Percentiles rank a stretch among this genome's conserved stretches.
Conservation (phyloP, 1,284 basidiomycete species). For the Leccinum fallax region DNA sequence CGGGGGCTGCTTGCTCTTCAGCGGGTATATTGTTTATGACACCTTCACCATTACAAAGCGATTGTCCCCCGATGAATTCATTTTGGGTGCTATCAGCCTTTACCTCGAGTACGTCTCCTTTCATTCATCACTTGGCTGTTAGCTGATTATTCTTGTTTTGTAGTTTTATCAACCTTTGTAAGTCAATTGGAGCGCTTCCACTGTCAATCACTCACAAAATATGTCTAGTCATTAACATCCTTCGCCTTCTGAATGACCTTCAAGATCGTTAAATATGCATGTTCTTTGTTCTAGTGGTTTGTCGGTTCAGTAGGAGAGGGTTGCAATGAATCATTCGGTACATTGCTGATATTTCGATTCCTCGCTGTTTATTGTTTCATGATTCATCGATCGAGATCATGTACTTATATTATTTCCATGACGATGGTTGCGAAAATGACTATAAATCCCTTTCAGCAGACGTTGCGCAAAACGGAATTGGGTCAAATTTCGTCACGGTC, state of each 20-base stretch:
- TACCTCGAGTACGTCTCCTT: constrained; percentile 74
- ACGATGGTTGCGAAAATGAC: constrained; percentile 9
- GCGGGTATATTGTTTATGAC: constrained; percentile 83
- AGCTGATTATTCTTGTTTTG: constrained; percentile 7
- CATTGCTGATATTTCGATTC: constrained; percentile 2
- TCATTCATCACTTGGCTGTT: not conserved
- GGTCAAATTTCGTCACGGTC: not conserved
- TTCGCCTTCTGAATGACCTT: constrained; percentile 67
- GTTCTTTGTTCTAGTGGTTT: not conserved
- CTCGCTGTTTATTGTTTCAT: constrained; percentile 13
- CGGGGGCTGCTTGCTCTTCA: constrained; percentile 81
- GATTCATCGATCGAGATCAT: constrained; percentile 10
- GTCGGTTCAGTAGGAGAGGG: not conserved
- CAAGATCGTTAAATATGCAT: constrained; percentile 40
- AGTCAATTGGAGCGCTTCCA: constrained; percentile 29
- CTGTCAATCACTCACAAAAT: constrained; percentile 5
- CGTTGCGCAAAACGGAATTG: not conserved
- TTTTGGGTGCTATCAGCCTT: constrained; percentile 82
- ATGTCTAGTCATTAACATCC: constrained; percentile 68
- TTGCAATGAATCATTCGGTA: not conserved
- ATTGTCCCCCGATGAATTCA: constrained; percentile 86
- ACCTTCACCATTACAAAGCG: constrained; percentile 83
- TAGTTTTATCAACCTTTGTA: constrained; percentile 77
- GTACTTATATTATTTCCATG: constrained; percentile 24
- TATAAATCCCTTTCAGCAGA: not conserved